Conservation (phyloP, 768 basidiomycete genomes). For the Mycena polygramma region DNA sequence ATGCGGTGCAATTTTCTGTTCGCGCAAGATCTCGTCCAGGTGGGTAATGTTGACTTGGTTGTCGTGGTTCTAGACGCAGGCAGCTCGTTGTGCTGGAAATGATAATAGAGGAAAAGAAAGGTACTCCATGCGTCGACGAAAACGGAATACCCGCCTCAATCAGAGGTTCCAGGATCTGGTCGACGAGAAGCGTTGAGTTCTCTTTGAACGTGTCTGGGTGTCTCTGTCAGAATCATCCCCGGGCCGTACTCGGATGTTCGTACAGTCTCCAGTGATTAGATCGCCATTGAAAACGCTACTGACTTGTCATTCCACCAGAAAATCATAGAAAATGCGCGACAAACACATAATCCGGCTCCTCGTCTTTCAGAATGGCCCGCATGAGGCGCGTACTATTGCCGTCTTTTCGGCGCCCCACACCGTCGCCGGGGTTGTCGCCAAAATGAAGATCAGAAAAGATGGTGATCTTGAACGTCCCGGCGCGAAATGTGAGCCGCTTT, state of each 20-base stretch:
- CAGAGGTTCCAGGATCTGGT: conserved; percentile 72
- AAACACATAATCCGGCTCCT: conserved; percentile 79
- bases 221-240: too few relatives aligned
- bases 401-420: conserved; percentile 78
- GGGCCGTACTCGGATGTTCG: background rate
- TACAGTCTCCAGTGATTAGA: conserved; percentile 10
- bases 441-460: conserved; percentile 84
- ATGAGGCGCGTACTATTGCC: conserved; percentile 71
- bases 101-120: conserved; percentile 50
- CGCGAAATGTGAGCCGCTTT: conserved; percentile 63
- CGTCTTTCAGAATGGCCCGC: conserved; percentile 65
- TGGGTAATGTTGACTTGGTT: conserved; percentile 82
- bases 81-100: background rate
- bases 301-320: background rate
- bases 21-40: conserved; percentile 72
- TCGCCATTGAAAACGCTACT: conserved; percentile 6
- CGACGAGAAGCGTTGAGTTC: conserved; percentile 76
- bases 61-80: conserved; percentile 72
- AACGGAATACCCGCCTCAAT: conserved; percentile 72
- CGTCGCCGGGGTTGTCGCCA: conserved; percentile 81
- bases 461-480: conserved; percentile 76
- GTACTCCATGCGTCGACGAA: conserved; percentile 54
- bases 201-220: conserved; percentile 71
- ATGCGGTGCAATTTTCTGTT: conserved; percentile 65
- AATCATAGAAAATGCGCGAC: conserved; percentile 37